These are phyloP conservation scores for Globisporangium cylindrosporum DNA, from an alignment of 352 stramenopile genomes.

Conservation along the genomic window DNA sequence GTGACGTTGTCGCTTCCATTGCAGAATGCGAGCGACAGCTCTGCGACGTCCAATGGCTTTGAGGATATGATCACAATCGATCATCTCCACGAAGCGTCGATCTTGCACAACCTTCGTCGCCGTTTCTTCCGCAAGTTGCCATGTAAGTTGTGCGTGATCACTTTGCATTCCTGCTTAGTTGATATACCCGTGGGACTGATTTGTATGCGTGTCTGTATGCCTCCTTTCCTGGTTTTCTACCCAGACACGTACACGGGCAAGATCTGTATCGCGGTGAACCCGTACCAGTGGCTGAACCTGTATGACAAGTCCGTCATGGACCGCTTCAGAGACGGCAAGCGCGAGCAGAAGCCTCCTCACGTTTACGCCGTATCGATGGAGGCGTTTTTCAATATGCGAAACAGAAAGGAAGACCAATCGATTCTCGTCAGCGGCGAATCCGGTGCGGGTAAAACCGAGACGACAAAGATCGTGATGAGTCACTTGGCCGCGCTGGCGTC, in stretches of 20 bases:
- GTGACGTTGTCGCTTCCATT: conserved; percentile 46
- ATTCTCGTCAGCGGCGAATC: conserved; percentile 95
- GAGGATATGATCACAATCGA: conserved; percentile 89
- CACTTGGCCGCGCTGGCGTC: conserved; percentile 86
- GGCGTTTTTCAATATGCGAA: conserved; percentile 79
- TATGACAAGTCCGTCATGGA: conserved; percentile 76
- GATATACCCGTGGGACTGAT: conserved; percentile 3
- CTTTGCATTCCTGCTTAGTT: background rate
- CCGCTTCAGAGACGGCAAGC: conserved; percentile 66
- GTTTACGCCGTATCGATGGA: conserved; percentile 88
- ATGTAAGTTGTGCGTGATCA: conserved; percentile 37
- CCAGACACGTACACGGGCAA: conserved; percentile 84
- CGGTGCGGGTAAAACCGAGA: conserved; percentile 96
- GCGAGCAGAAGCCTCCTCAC: conserved; percentile 74
- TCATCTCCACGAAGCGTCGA: conserved; percentile 83
- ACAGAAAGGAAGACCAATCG: conserved; percentile 87
- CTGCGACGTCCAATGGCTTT: conserved; percentile 43
- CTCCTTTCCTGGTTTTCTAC: background rate
- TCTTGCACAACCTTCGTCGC: conserved; percentile 79
- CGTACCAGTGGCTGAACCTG: conserved; percentile 85
- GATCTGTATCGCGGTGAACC: conserved; percentile 88
- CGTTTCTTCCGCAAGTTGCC: conserved; percentile 77
- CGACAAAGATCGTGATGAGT: conserved; percentile 95
- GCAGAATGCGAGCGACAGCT: conserved; percentile 61
- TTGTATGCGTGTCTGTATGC: conserved; percentile 12